phyloP scores from a whole-genome alignment of 169 alveolate species.

The Blepharisma undulans region DNA sequence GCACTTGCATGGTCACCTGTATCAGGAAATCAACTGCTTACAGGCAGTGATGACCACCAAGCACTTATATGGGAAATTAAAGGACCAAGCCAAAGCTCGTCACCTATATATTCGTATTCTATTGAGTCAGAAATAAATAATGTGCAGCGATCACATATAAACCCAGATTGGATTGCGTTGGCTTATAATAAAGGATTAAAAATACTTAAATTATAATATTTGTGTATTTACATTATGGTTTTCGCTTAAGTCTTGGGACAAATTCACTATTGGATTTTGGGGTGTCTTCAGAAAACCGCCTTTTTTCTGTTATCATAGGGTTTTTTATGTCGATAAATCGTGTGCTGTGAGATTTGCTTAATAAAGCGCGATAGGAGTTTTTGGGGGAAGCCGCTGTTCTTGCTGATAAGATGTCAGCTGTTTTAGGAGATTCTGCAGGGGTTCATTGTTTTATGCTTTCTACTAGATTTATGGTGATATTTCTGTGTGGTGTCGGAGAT shows the following conservation, averaged over 20 bases:
- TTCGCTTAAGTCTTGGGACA: not conserved
- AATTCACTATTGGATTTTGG: not conserved
- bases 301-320: not conserved
- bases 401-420: not conserved
- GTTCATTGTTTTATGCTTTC: not conserved
- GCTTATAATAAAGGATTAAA: not conserved
- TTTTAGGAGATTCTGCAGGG: not conserved
- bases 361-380: not conserved
- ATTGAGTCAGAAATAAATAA: constrained; percentile 19
- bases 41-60: constrained; percentile 83
- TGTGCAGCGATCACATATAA: not conserved
- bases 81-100: not conserved
- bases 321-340: not conserved
- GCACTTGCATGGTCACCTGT: constrained; percentile 88
- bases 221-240: not conserved
- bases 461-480: not conserved
- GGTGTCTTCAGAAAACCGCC: not conserved
- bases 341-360: not conserved
- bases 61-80: constrained; percentile 80
- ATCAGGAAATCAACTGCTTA: constrained; percentile 60
- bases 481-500: not conserved
- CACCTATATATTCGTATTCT: not conserved
- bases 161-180: constrained; percentile 17
- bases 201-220: not conserved
- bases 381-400: not conserved